phyloP scores from a whole-genome alignment of 2,329 filamentous ascomycete genomes.

The Tympanopsis confertula region DNA sequence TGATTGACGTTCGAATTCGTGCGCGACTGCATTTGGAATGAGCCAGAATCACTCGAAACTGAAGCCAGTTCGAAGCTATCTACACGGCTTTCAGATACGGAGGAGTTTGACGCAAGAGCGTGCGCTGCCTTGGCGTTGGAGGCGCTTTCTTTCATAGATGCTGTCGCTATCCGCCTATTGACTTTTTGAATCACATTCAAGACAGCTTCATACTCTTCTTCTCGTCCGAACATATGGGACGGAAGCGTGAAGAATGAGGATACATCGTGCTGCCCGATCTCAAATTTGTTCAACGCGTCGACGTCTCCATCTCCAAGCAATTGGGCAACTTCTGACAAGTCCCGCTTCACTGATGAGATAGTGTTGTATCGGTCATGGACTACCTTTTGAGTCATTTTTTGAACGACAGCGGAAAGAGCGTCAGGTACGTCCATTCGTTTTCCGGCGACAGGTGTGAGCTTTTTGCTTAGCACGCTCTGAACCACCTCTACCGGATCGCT shows the following conservation, averaged over 20 bases:
- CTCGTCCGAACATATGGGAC: slow-evolving; percentile 41
- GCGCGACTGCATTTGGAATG: slow-evolving; percentile 20
- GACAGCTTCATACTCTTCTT: slow-evolving; percentile 40
- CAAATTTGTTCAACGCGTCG: slow-evolving; percentile 39
- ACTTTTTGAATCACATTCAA: slow-evolving; percentile 40
- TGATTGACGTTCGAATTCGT: slow-evolving; percentile 20
- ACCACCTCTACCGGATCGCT: slow-evolving; percentile 49
- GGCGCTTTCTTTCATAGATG: slow-evolving; percentile 15
- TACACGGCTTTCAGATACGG: slow-evolving; percentile 33
- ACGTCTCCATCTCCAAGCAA: slow-evolving; percentile 46
- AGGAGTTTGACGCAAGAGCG: slow-evolving; percentile 35
- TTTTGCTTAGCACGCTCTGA: slow-evolving; percentile 47
- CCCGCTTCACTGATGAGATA: slow-evolving; percentile 47
- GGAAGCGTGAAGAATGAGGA: slow-evolving; percentile 55
- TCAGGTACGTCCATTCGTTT: slow-evolving; percentile 49
- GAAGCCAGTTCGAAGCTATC: slow-evolving; percentile 36
- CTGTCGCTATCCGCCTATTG: slow-evolving; percentile 31
- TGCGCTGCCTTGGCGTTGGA: slow-evolving; percentile 7
- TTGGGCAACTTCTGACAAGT: slow-evolving; percentile 41
- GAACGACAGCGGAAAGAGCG: slow-evolving; percentile 41
- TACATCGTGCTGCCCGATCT: slow-evolving; percentile 45
- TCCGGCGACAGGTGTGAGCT: slow-evolving; percentile 39
- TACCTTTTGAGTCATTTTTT: slow-evolving; percentile 54
- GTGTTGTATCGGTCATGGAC: slow-evolving; percentile 55
- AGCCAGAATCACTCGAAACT: slow-evolving; percentile 40